phyloP scores from a whole-genome alignment of 768 basidiomycete species.

The Naematelia encephala region DNA sequence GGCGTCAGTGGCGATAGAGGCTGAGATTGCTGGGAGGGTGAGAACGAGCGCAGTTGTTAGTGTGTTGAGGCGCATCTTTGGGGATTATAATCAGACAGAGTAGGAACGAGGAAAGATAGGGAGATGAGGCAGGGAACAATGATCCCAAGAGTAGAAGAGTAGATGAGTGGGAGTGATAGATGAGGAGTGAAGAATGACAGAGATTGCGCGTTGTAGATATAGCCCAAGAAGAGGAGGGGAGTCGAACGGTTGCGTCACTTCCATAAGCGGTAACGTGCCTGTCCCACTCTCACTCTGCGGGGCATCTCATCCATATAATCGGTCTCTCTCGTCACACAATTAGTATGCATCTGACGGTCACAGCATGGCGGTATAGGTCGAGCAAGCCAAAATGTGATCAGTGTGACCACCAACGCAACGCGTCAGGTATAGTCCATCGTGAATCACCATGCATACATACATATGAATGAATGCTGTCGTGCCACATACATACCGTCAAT shows the following conservation, averaged over 20 bases:
- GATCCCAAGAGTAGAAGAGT: no score
- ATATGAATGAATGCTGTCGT: background rate
- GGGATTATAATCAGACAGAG: no score
- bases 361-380: no score
- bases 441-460: conserved; percentile 1
- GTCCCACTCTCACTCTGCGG: background rate
- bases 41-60: conserved; percentile 17
- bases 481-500: no score
- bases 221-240: no score
- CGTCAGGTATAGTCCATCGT: conserved; percentile 2
- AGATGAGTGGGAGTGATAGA: background rate
- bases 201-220: background rate
- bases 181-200: background rate
- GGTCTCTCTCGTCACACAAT: no score
- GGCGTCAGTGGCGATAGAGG: conserved; percentile 31
- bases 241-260: background rate
- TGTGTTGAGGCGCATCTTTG: conserved; percentile 28
- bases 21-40: conserved; percentile 29
- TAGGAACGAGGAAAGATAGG: no score
- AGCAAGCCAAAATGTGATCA: no score
- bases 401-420: no score
- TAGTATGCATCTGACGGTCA: no score
- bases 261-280: background rate
- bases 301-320: no score
- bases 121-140: no score